phyloP scores from a whole-genome alignment of 2,329 filamentous ascomycete species.

The Penicillium sp. region DNA sequence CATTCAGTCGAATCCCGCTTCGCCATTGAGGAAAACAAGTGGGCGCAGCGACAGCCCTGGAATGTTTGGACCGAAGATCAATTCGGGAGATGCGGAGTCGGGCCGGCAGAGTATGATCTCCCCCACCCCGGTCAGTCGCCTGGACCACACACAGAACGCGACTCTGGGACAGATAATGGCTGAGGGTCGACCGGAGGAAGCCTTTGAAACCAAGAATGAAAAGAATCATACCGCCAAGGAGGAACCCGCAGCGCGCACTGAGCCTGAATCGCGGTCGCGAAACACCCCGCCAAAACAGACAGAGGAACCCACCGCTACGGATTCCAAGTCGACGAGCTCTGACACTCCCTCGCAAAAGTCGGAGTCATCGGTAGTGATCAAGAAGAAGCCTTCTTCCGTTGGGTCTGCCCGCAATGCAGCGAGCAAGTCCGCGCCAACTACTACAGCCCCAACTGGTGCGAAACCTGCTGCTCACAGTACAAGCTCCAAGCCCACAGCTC shows the following conservation, averaged over 20 bases:
- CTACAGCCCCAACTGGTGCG: conserved; percentile 11
- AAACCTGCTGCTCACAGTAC: conserved; percentile 22
- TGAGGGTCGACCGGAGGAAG: conserved; percentile 4
- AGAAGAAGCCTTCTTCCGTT: conserved; percentile 35
- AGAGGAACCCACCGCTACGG: conserved; percentile 13
- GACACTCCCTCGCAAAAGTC: conserved; percentile 18
- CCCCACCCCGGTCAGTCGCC: conserved; percentile 26
- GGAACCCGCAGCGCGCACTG: conserved; percentile 8
- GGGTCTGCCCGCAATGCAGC: conserved; percentile 24
- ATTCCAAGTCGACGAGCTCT: conserved; percentile 2
- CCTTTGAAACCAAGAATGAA: conserved; percentile 2
- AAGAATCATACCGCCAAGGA: conserved; percentile 8
- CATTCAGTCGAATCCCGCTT: conserved; percentile 41
- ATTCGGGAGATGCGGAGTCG: conserved; percentile 31
- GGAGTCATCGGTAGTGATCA: conserved; percentile 22
- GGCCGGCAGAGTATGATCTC: conserved; percentile 30
- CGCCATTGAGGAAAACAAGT: conserved; percentile 43
- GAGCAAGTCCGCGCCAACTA: conserved; percentile 15
- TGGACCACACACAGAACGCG: conserved; percentile 16
- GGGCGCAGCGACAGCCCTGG: conserved; percentile 34
- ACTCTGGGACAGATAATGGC: conserved; percentile 17
- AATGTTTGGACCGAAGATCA: conserved; percentile 32
- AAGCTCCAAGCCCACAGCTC: conserved; percentile 26
- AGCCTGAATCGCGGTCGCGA: conserved; percentile 7
- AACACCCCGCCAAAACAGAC: conserved; percentile 19